These are phyloP conservation scores for Gloeophyllum trabeum DNA, from an alignment of 768 basidiomycete species.

Conservation along the genomic window DNA sequence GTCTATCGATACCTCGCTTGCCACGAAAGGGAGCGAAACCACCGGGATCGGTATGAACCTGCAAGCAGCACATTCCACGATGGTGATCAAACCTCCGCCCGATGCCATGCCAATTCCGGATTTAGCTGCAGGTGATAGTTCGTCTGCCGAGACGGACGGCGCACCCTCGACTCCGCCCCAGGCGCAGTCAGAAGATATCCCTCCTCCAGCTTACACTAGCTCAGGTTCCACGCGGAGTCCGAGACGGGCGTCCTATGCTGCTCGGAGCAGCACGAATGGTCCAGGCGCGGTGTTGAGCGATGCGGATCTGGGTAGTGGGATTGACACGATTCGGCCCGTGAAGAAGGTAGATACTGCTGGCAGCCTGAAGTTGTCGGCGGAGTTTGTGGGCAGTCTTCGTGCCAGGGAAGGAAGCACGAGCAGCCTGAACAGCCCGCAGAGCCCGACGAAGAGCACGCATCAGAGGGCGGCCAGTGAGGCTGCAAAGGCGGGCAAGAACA, in stretches of 20 bases:
- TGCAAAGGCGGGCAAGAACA: slow-evolving; percentile 49
- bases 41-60: slow-evolving; percentile 37
- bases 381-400: slow-evolving; percentile 68
- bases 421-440: background rate
- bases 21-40: slow-evolving; percentile 53
- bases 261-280: slow-evolving; percentile 48
- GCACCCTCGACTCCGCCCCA: slow-evolving; percentile 20
- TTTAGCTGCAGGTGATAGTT: slow-evolving; percentile 28
- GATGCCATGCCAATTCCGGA: slow-evolving; percentile 31
- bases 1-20: slow-evolving; percentile 51
- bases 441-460: slow-evolving; percentile 18
- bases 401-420: slow-evolving; percentile 40
- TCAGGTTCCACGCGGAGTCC: slow-evolving; percentile 46
- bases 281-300: slow-evolving; percentile 67
- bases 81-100: slow-evolving; percentile 44
- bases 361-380: slow-evolving; percentile 66
- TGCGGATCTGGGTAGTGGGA: slow-evolving; percentile 78
- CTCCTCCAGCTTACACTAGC: slow-evolving; percentile 58
- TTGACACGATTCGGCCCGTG: slow-evolving; percentile 87
- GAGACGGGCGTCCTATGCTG: slow-evolving; percentile 71
- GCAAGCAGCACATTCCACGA: slow-evolving; percentile 57
- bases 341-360: slow-evolving; percentile 82
- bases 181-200: slow-evolving; percentile 5
- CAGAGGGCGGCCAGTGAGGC: slow-evolving; percentile 43
- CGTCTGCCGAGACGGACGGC: slow-evolving; percentile 25